These are phyloP conservation scores for Rostrohypoxylon terebratum DNA, from an alignment of 495 filamentous ascomycete genomes.

Conservation along the genomic window DNA sequence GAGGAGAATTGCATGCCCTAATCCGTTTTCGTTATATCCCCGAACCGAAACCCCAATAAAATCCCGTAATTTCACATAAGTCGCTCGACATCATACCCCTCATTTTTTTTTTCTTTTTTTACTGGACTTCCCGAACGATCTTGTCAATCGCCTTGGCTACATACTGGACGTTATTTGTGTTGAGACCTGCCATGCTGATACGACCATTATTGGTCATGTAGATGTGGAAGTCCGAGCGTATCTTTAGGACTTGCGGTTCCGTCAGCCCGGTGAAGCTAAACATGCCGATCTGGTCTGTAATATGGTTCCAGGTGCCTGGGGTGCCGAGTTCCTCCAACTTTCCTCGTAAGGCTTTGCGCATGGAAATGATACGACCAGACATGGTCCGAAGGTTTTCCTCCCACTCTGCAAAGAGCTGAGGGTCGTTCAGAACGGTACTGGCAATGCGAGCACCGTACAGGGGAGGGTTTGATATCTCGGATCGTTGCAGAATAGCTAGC, in stretches of 20 bases:
- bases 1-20: constrained; percentile 27
- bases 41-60: constrained; percentile 27
- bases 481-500: constrained; percentile 93
- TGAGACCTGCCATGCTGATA: constrained; percentile 96
- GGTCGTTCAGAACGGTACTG: constrained; percentile 83
- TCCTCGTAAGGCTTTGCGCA: constrained; percentile 78
- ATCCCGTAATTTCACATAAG: constrained; percentile 13
- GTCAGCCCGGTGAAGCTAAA: constrained; percentile 95
- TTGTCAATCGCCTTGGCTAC: constrained; percentile 89
- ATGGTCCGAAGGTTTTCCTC: constrained; percentile 92
- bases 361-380: constrained; percentile 91
- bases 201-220: constrained; percentile 99
- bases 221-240: constrained; percentile 85
- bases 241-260: constrained; percentile 84
- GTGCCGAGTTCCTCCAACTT: constrained; percentile 86
- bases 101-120: constrained; percentile 17
- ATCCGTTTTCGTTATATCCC: constrained; percentile 30
- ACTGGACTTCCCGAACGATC: constrained; percentile 74
- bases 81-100: constrained; percentile 5
- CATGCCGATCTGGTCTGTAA: constrained; percentile 99
- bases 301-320: constrained; percentile 93
- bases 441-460: constrained; percentile 94
- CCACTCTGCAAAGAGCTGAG: constrained; percentile 88
- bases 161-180: constrained; percentile 91
- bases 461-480: constrained; percentile 96